Conservation (phyloP, 75 land plant genomes). For the Pseudotsuga menziesii region DNA sequence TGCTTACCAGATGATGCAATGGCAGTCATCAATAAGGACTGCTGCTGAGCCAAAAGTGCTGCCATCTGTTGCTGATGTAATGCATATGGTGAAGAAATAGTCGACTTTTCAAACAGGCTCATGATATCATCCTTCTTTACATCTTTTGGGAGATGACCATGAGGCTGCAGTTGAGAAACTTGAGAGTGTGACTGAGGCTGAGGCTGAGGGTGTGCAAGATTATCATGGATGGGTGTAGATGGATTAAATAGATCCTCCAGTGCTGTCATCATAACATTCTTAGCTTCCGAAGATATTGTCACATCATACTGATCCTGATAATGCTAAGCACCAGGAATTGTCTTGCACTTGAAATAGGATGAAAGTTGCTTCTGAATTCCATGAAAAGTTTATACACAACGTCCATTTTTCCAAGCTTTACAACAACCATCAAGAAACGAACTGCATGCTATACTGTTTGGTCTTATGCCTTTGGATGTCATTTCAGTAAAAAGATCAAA, state of each 20-base stretch:
- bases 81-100: constrained; percentile 80
- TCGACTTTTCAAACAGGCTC: constrained; percentile 85
- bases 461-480: too few relatives aligned
- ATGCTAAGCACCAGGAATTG: too few relatives aligned
- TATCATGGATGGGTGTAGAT: constrained; percentile 32
- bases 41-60: constrained; percentile 79
- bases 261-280: constrained; percentile 37
- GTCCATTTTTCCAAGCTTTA: too few relatives aligned
- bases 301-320: too few relatives aligned
- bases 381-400: too few relatives aligned
- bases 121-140: constrained; percentile 72
- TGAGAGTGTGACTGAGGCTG: constrained; percentile 11
- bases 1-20: constrained; percentile 34
- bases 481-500: too few relatives aligned
- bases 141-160: constrained; percentile 45
- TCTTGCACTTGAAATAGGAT: too few relatives aligned
- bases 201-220: neutral
- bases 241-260: constrained; percentile 80
- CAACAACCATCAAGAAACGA: too few relatives aligned
- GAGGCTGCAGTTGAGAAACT: constrained; percentile 19
- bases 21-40: constrained; percentile 75
- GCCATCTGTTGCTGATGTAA: constrained; percentile 90
- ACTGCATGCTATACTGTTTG: too few relatives aligned
- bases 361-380: too few relatives aligned
- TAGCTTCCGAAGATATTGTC: constrained; percentile 25